Percentiles rank a stretch among this genome's conserved stretches.
These are phyloP conservation scores for Fusarium verrucosum DNA, from an alignment of 2,329 filamentous ascomycete species.

Conservation along the genomic window DNA sequence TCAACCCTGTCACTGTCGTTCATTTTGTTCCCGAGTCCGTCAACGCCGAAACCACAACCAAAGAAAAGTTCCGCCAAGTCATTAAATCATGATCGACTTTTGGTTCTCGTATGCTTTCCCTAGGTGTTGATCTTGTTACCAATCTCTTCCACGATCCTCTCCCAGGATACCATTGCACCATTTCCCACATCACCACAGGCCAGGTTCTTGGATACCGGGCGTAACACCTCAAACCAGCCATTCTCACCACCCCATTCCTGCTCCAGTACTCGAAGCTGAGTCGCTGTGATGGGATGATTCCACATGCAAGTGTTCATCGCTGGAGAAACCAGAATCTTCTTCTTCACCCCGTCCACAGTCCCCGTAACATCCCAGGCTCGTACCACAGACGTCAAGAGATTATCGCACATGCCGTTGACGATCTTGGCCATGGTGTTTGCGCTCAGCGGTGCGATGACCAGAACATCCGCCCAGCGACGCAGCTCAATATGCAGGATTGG, in stretches of 20 bases:
- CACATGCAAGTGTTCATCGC: constrained; percentile 95
- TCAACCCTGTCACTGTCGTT: neutral
- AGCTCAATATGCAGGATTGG: constrained; percentile 91
- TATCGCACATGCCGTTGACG: constrained; percentile 78
- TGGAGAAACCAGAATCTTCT: constrained; percentile 78
- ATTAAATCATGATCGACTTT: neutral
- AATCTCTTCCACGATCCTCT: constrained; percentile 73
- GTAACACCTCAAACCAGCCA: constrained; percentile 71
- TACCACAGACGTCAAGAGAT: constrained; percentile 76
- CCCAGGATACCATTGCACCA: constrained; percentile 87
- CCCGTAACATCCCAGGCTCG: constrained; percentile 88
- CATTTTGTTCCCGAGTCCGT: neutral
- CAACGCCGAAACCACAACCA: neutral
- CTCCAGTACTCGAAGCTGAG: constrained; percentile 74
- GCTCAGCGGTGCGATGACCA: constrained; percentile 82
- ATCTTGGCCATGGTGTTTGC: constrained; percentile 91
- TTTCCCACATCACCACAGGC: constrained; percentile 86
- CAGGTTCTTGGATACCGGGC: constrained; percentile 77
- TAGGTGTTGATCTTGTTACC: constrained; percentile 58
- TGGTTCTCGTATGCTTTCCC: rapidly evolving
- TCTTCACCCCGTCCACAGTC: constrained; percentile 64
- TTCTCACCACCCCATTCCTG: constrained; percentile 74
- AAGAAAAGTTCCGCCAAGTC: neutral
- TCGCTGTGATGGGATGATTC: constrained; percentile 80
- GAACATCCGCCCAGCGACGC: constrained; percentile 77